Evolutionary conservation across 2,329 filamentous ascomycete genomes (phyloP), one percentile per base, ranked within the genome.

Genomic region (Pyricularia sp.): DNA sequence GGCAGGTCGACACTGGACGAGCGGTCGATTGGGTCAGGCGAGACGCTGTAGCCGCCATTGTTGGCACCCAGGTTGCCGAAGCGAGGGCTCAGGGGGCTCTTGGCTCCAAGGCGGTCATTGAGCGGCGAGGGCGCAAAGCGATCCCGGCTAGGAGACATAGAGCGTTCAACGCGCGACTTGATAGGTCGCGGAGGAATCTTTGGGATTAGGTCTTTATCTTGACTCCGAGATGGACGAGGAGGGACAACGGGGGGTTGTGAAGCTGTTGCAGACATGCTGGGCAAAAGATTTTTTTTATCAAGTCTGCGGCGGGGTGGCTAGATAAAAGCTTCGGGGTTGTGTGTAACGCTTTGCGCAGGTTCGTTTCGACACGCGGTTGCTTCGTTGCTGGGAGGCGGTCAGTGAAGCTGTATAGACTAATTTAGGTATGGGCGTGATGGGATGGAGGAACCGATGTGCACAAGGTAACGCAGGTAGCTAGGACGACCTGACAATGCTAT

Each of bases 51-150:
- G 42, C 42, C 42, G 61, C 69, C 77, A 72, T 78, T 75, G 72
- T 75, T 74, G 64, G 74, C 75, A 72, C 81, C 76, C 71, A 75
- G 79, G 71, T 73, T 79, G 75, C 77, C 76, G 66, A 77, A 75
- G 61, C 73, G 74, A 68, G 73, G 76, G 70, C 77, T 73, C 71
- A 76, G 80, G 73, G 78, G 76, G 73, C 81, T 80, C 78, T 85
- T 82, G 71, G 84, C 81, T 71, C 79, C 72, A 67, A 82, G 78
- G 70, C 90, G 86, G 11, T 93, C 91, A 77, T 94, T 95, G 75
- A 97, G 83, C 10, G 94, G 94, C 68, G 94, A 97, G 67, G 88
- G 92, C 50, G 93, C 92, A 77, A 91, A 97, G 74, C 90, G 89
- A 74, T 92, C 90, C 73, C 90, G 88, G 73, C 88, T 86, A 63